These are phyloP conservation scores for Agapanthus africanus DNA, from an alignment of 106 monocot species.

Conservation along the genomic window DNA sequence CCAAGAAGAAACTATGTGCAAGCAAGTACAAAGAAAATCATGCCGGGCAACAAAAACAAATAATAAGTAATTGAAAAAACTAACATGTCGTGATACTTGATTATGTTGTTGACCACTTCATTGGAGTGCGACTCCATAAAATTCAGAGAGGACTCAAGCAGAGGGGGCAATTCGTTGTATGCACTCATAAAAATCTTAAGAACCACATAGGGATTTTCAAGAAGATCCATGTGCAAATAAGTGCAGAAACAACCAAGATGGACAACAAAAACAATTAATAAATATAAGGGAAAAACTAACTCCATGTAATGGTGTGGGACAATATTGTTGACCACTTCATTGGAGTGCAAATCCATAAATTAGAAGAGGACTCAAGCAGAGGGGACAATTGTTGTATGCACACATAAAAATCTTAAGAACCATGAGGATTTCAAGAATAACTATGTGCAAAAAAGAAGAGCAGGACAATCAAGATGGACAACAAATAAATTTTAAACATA, in stretches of 20 bases:
- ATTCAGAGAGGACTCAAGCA: slow-evolving; percentile 11
- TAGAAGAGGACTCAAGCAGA: slow-evolving; percentile 39
- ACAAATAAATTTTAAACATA: too few species aligned
- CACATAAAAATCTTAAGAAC: slow-evolving; percentile 27
- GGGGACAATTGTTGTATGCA: slow-evolving; percentile 24
- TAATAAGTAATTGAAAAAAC: too few species aligned
- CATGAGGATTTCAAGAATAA: slow-evolving; percentile 16
- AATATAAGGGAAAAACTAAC: too few species aligned
- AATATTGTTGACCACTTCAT: slow-evolving; percentile 47
- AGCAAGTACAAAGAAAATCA: too few species aligned
- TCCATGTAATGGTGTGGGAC: too few species aligned
- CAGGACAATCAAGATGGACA: too few species aligned
- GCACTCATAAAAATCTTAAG: slow-evolving; percentile 29
- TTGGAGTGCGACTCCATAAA: slow-evolving; percentile 18
- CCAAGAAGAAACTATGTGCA: too few species aligned
- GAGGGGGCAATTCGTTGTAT: slow-evolving; percentile 14
- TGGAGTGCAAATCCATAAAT: slow-evolving; percentile 39
- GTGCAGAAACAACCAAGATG: background rate
- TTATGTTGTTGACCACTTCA: too few species aligned
- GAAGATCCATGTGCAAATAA: slow-evolving; percentile 19
- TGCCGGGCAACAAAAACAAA: too few species aligned
- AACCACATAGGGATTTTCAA: slow-evolving; percentile 20
- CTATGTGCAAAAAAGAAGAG: slow-evolving; percentile 22
- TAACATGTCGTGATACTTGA: too few species aligned
- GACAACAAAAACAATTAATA: too few species aligned